Evolutionary conservation across 768 basidiomycete genomes (phyloP), one percentile per base, ranked within the genome.

Genomic region (Termitomyces eurrhizus): DNA sequence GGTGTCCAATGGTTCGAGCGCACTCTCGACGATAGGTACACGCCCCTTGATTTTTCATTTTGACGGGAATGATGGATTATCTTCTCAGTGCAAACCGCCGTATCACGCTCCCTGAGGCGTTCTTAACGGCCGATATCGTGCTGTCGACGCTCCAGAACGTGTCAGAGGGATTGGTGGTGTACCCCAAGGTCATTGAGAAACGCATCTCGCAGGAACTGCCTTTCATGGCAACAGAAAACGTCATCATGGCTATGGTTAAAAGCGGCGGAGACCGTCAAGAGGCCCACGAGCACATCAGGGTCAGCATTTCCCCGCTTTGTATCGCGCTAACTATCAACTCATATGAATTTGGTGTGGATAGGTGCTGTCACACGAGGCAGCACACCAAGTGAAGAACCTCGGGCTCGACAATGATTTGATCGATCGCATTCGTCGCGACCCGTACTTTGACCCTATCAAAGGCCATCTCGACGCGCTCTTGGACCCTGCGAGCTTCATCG

Each of bases 171-270:
- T 83, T 99, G n/a, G 95, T 98, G n/a, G 95, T 99, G 58, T 98
- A 98, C 73, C 97, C 97, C 11, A 89, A 85, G 72, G 96, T 99
- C 62, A 98, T 99, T 64, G 92, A 83, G 11, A 86, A 94, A 45
- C 87, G 93, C 41, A 95, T 99, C 72, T 74, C 87, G 3, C 93
- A 98, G 73, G 97, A 99, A 73, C 82, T 99, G 37, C 97, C 97
- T 1, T 98, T 98, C 83, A 98, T 99, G 97, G 95, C 96, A 4
- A 99, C 97, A 2, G 97, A 99, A 75, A 99, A 99, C 73, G 83
- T 99, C 75, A 98, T 98, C 76, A 98, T 99, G 97, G 94, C 94
- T 1, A 85, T 99, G 46, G 97, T 98, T 63, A 97, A 92, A 75
- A 86, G 84, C 52, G 93, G 93, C 24, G 96, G 95, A 1, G 95